Conservation (phyloP, 192 early-diverging fungal species). For the Coemansia sp. region DNA sequence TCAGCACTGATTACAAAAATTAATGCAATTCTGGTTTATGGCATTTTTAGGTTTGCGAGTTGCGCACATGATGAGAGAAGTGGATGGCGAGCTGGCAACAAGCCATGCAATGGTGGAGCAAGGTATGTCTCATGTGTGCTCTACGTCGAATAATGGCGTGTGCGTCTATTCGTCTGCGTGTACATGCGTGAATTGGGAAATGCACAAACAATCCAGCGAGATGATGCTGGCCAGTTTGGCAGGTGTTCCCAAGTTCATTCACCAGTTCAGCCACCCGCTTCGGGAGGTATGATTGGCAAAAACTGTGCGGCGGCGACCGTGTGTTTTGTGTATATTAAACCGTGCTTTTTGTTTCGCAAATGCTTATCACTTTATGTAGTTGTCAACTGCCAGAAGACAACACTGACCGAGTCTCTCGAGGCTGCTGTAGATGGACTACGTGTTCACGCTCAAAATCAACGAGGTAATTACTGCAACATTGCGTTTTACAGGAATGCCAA, state of each 20-base stretch:
- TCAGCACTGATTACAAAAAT: neutral
- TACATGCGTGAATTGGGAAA: neutral
- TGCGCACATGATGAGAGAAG: constrained; percentile 17
- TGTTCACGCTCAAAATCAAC: constrained; percentile 3
- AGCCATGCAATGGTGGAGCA: neutral
- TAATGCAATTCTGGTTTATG: constrained; percentile 1
- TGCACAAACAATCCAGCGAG: neutral
- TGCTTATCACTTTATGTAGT: neutral
- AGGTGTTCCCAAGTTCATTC: neutral
- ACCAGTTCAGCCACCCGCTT: constrained; percentile 6
- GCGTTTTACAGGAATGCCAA: neutral
- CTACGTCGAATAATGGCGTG: neutral
- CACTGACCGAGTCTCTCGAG: neutral
- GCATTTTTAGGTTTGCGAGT: constrained; percentile 22
- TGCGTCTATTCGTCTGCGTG: neutral
- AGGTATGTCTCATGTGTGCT: constrained; percentile 16
- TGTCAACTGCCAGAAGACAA: neutral
- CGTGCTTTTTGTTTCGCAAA: neutral
- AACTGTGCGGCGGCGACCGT: constrained; percentile 5
- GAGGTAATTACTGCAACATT: constrained; percentile 7
- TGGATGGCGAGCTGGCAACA: constrained; percentile 7
- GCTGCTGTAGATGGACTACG: neutral
- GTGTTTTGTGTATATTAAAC: neutral
- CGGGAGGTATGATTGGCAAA: constrained; percentile 3
- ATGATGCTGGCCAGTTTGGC: neutral